Evolutionary conservation across 257 asterid genomes (phyloP).

Genomic region (Cinchona pubescens): DNA sequence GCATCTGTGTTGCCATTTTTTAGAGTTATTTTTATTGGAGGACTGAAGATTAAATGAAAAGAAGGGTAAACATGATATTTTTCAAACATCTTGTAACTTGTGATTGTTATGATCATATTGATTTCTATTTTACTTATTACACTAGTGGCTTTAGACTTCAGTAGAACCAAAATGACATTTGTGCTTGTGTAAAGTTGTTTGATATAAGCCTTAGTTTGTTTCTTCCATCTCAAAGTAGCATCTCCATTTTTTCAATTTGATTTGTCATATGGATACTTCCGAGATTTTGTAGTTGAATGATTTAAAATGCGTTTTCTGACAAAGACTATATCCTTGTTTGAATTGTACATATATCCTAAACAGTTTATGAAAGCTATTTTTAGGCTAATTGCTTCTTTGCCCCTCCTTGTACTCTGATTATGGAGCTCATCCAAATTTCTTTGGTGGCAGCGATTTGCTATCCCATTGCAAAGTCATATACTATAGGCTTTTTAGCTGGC

Average conservation of each 20-base stretch:
- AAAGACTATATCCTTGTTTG: not conserved
- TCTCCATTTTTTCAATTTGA: not conserved
- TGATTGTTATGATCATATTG: not conserved
- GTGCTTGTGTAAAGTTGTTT: not conserved
- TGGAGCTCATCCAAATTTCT: slow-evolving; percentile 5
- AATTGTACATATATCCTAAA: not conserved
- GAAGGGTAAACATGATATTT: not conserved
- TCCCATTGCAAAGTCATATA: slow-evolving; percentile 72
- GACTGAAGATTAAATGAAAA: not conserved
- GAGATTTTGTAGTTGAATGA: not conserved
- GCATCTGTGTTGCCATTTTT: not conserved
- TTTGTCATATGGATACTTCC: not conserved
- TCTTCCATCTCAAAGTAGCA: not conserved
- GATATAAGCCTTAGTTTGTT: not conserved
- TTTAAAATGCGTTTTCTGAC: not conserved
- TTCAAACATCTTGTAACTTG: not conserved
- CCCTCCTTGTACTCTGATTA: not conserved
- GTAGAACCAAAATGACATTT: not conserved
- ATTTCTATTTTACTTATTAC: not conserved
- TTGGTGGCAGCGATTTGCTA: slow-evolving; percentile 50
- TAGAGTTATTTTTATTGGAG: not conserved
- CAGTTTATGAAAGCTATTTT: no score
- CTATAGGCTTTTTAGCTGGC: slow-evolving; percentile 75
- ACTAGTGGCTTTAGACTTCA: not conserved
- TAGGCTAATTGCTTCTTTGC: not conserved